Conservation (phyloP, 106 monocot genomes). For the Dactylorhiza incarnata region DNA sequence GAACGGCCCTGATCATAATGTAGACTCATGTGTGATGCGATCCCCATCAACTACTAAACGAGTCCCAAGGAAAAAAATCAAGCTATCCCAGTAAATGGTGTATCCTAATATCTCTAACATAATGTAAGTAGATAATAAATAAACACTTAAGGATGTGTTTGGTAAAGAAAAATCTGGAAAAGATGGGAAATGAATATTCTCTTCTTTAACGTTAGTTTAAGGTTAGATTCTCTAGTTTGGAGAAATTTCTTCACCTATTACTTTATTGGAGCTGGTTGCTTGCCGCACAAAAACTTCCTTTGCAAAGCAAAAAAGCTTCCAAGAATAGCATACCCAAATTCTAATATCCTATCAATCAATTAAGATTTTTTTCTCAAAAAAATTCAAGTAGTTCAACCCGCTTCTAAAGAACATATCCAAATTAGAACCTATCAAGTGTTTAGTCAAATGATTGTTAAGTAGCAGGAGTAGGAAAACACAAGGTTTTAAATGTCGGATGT, state of each 20-base stretch:
- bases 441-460: background rate
- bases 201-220: background rate
- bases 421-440: background rate
- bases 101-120: background rate
- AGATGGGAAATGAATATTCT: background rate
- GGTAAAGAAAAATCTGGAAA: background rate
- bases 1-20: too few relatives aligned
- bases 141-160: background rate
- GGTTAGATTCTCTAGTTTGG: background rate
- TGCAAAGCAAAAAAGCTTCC: background rate
- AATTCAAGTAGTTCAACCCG: background rate
- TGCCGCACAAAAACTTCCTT: background rate
- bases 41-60: too few relatives aligned
- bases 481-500: too few relatives aligned
- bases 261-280: background rate
- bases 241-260: background rate
- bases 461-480: background rate
- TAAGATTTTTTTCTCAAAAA: background rate
- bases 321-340: too few relatives aligned
- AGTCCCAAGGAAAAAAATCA: background rate
- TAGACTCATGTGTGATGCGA: too few relatives aligned
- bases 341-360: background rate
- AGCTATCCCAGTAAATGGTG: background rate
- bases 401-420: background rate
- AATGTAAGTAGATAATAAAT: background rate